Evolutionary conservation across 129 eudicot species (phyloP).

Genomic region (Arctium minus): DNA sequence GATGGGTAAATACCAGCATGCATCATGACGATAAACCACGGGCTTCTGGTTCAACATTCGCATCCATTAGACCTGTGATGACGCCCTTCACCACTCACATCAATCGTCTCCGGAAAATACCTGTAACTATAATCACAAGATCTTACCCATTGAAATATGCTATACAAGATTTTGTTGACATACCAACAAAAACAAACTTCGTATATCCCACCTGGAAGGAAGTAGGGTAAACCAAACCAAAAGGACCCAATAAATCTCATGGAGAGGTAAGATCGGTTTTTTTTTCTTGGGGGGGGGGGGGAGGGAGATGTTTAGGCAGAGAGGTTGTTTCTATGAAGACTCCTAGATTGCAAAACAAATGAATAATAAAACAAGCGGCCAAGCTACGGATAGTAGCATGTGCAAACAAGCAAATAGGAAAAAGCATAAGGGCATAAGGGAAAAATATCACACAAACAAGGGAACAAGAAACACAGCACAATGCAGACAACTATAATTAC

Average conservation of each 20-base stretch:
- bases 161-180: not conserved
- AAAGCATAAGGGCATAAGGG: too few species aligned
- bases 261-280: too few species aligned
- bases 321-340: too few species aligned
- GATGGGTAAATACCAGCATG: not conserved
- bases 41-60: slow-evolving; percentile 41
- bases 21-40: not conserved
- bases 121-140: slow-evolving; percentile 24
- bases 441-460: too few species aligned
- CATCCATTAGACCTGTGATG: slow-evolving; percentile 66
- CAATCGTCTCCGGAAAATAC: slow-evolving; percentile 62
- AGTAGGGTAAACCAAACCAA: not conserved
- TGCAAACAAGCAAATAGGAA: too few species aligned
- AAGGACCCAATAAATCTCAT: not conserved
- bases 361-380: too few species aligned
- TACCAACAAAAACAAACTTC: not conserved
- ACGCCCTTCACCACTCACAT: slow-evolving; percentile 46
- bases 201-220: not conserved
- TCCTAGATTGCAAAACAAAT: too few species aligned
- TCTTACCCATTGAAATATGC: not conserved
- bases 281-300: too few species aligned
- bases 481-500: not conserved
- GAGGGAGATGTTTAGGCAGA: too few species aligned
- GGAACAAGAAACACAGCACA: too few species aligned
- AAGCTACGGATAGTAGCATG: too few species aligned